A percentile compares a stretch with the other conserved stretches of the same genome.
Evolutionary conservation across 225 moss, liverwort and hornwort genomes (phyloP).

Genomic region (Climacium dendroides): DNA sequence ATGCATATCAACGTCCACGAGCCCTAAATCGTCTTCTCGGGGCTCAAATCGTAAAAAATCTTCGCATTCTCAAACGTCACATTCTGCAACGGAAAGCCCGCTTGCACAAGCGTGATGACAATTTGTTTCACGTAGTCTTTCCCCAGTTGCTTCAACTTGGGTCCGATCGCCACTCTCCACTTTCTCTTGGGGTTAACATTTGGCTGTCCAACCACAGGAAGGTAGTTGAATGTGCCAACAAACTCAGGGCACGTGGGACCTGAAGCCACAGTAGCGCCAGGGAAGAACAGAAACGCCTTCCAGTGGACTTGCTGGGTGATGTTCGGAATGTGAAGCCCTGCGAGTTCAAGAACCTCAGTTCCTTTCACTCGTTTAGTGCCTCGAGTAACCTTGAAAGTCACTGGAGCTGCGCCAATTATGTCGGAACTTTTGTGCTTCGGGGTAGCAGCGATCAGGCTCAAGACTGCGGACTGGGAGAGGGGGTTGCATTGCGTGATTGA

Average conservation of each 20-base stretch:
- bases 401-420: not conserved
- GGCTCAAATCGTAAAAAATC: constrained; percentile 10
- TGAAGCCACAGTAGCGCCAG: not conserved
- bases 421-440: not conserved
- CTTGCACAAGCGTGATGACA: constrained; percentile 4
- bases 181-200: not conserved
- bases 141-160: not conserved
- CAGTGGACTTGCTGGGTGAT: not conserved
- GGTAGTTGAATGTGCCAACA: not conserved
- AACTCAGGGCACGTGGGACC: constrained; percentile 13
- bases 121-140: not conserved
- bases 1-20: not conserved
- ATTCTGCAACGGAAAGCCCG: not conserved
- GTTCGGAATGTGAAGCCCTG: not conserved
- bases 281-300: not conserved
- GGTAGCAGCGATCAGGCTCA: not conserved
- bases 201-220: not conserved
- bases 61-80: not conserved
- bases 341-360: not conserved
- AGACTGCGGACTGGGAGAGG: not conserved
- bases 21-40: not conserved
- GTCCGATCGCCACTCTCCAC: not conserved
- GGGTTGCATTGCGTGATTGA: not conserved
- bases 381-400: constrained; percentile 9
- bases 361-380: not conserved